These are phyloP conservation scores for Boletus eberwhitei DNA, from an alignment of 768 basidiomycete species.

Conservation along the genomic window DNA sequence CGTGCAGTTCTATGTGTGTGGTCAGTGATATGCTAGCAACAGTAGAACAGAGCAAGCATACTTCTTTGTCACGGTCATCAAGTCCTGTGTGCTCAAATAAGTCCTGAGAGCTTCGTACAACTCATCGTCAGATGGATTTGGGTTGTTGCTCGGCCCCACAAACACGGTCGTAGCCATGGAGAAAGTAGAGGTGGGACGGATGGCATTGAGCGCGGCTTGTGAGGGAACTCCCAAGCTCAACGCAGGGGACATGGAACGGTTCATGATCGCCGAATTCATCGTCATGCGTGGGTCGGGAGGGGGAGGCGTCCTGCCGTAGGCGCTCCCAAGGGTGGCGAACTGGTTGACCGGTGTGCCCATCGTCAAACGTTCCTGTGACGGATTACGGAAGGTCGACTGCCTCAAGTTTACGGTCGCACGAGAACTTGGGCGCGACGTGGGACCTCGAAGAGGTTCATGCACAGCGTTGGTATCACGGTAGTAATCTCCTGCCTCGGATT, in stretches of 20 bases:
- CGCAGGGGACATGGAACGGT: slow-evolving; percentile 33
- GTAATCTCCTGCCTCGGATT: slow-evolving; percentile 51
- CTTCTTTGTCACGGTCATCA: slow-evolving; percentile 74
- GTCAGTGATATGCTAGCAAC: slow-evolving; percentile 1
- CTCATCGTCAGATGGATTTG: slow-evolving; percentile 61
- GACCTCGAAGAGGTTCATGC: slow-evolving; percentile 31
- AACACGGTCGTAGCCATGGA: slow-evolving; percentile 60
- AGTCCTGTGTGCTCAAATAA: slow-evolving; percentile 61
- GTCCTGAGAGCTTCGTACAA: slow-evolving; percentile 51
- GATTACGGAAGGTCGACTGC: slow-evolving; percentile 24
- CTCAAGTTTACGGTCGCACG: slow-evolving; percentile 25
- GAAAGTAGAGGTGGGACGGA: slow-evolving; percentile 54
- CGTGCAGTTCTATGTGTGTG: slow-evolving; percentile 48
- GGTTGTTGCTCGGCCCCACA: slow-evolving; percentile 46
- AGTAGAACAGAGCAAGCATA: slow-evolving; percentile 28
- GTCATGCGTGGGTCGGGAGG: slow-evolving; percentile 47
- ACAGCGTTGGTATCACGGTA: slow-evolving; percentile 53
- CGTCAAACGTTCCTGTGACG: slow-evolving; percentile 38
- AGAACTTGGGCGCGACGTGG: slow-evolving; percentile 31
- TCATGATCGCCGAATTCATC: slow-evolving; percentile 45
- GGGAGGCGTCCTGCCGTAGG: slow-evolving; percentile 38
- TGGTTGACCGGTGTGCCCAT: slow-evolving; percentile 36
- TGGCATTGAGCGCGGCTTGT: slow-evolving; percentile 28
- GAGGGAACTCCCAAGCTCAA: slow-evolving; percentile 28
- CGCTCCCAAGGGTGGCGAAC: slow-evolving; percentile 35